Conservation (phyloP, 208 protist genomes). For the Blechomonas ayalai region DNA sequence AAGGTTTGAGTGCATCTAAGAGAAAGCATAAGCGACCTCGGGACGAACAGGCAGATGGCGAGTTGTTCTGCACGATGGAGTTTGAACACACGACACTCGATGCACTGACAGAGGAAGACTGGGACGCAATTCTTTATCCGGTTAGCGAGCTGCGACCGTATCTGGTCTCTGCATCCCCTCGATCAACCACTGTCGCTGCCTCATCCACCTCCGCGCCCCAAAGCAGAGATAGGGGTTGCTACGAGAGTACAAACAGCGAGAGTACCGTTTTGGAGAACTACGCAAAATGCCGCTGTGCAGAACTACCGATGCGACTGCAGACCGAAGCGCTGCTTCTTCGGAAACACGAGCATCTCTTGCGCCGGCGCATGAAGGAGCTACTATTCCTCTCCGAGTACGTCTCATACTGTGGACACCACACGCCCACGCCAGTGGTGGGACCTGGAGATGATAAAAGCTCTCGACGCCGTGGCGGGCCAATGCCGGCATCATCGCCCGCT, state of each 20-base stretch:
- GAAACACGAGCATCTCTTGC: constrained; percentile 48
- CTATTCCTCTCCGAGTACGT: constrained; percentile 57
- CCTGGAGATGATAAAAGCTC: not conserved
- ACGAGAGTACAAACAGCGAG: too few species aligned
- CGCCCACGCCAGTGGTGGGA: not conserved
- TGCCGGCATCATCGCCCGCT: not conserved
- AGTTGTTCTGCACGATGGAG: too few species aligned
- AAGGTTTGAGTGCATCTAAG: not conserved
- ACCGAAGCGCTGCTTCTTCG: constrained; percentile 47
- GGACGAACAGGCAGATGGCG: too few species aligned
- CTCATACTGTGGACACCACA: constrained; percentile 6
- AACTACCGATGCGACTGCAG: constrained; percentile 73
- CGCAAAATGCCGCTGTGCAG: constrained; percentile 32
- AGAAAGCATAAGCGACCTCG: too few species aligned
- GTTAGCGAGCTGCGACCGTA: constrained; percentile 18
- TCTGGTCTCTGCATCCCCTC: not conserved
- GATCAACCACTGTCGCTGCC: not conserved
- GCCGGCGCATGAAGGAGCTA: constrained; percentile 57
- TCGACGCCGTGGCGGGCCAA: not conserved
- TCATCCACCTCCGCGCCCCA: not conserved
- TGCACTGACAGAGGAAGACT: constrained; percentile 26
- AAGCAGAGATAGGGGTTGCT: too few species aligned
- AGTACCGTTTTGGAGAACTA: constrained; percentile 18
- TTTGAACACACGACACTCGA: too few species aligned
- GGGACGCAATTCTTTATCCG: constrained; percentile 17